Percentiles rank a stretch among this genome's conserved stretches.
These are phyloP conservation scores for Cordyceps fumosorosea DNA, from an alignment of 2,329 filamentous ascomycete species.

Conservation along the genomic window DNA sequence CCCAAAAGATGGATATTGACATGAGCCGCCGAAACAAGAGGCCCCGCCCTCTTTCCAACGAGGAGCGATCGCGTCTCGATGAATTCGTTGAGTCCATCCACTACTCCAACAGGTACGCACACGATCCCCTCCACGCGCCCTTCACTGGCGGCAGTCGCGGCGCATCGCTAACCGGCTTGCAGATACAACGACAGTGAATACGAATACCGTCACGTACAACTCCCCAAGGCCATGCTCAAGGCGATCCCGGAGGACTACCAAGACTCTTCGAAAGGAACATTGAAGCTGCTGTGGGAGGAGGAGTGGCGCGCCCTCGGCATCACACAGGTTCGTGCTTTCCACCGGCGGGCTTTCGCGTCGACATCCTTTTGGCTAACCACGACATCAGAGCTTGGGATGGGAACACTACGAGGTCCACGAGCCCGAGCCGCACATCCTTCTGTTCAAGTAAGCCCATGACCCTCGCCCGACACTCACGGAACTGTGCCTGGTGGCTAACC, in stretches of 20 bases:
- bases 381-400: constrained; percentile 82
- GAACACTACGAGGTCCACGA: constrained; percentile 99
- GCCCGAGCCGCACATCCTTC: constrained; percentile 93
- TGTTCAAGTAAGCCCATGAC: constrained; percentile 77
- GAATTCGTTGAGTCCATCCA: constrained; percentile 92
- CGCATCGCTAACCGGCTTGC: constrained; percentile 14
- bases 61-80: constrained; percentile 76
- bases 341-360: background rate
- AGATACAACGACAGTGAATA: constrained; percentile 91
- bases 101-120: constrained; percentile 80
- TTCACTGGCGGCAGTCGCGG: background rate
- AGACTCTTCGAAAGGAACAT: constrained; percentile 77
- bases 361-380: background rate
- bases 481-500: background rate
- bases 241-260: constrained; percentile 93
- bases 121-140: background rate
- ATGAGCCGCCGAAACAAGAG: constrained; percentile 77
- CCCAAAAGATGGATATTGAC: constrained; percentile 55
- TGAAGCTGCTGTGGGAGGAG: constrained; percentile 96
- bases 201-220: constrained; percentile 95
- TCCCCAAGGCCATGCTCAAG: constrained; percentile 98
- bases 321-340: constrained; percentile 64
- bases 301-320: constrained; percentile 97
- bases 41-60: constrained; percentile 71
- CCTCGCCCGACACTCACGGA: background rate